Percentiles rank a stretch among this genome's conserved stretches.
Conservation (phyloP, 2,329 filamentous ascomycete species). For the Cladosporium sp. region DNA sequence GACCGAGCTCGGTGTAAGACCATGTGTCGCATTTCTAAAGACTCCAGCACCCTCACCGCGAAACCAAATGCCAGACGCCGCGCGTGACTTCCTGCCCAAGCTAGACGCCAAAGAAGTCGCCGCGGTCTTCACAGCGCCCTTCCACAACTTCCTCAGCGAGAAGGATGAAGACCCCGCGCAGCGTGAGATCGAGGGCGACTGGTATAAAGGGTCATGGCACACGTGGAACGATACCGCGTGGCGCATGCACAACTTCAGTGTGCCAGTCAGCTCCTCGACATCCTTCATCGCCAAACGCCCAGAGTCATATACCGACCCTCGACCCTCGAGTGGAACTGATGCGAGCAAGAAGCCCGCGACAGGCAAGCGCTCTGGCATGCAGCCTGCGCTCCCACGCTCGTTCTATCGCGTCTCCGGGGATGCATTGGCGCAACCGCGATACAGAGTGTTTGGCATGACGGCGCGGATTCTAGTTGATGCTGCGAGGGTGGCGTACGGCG, state of each 20-base stretch:
- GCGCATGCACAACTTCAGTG: constrained; percentile 89
- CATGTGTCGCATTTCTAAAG: constrained; percentile 62
- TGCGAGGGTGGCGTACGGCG: constrained; percentile 77
- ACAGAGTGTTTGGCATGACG: constrained; percentile 94
- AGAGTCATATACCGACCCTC: constrained; percentile 27
- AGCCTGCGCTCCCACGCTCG: constrained; percentile 32
- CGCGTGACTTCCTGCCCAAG: constrained; percentile 58
- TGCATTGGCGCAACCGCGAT: constrained; percentile 46
- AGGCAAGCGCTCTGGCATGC: constrained; percentile 13
- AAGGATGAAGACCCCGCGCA: constrained; percentile 55
- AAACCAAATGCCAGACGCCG: constrained; percentile 61
- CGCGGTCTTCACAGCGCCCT: constrained; percentile 87
- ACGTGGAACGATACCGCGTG: constrained; percentile 77
- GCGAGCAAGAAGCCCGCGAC: constrained; percentile 3
- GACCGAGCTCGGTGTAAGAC: constrained; percentile 53
- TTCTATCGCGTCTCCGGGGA: constrained; percentile 34
- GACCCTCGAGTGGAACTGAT: constrained; percentile 21
- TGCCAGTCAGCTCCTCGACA: constrained; percentile 72
- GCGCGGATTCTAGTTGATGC: constrained; percentile 87
- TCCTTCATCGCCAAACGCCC: constrained; percentile 49
- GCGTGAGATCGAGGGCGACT: constrained; percentile 56
- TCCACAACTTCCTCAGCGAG: constrained; percentile 74
- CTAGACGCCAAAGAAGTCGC: constrained; percentile 90
- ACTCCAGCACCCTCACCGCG: constrained; percentile 48
- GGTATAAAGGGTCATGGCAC: constrained; percentile 85